Evolutionary conservation across 2,329 filamentous ascomycete genomes (phyloP), one percentile per base, ranked within the genome.

Genomic region (Chrysosporium queenslandicum): DNA sequence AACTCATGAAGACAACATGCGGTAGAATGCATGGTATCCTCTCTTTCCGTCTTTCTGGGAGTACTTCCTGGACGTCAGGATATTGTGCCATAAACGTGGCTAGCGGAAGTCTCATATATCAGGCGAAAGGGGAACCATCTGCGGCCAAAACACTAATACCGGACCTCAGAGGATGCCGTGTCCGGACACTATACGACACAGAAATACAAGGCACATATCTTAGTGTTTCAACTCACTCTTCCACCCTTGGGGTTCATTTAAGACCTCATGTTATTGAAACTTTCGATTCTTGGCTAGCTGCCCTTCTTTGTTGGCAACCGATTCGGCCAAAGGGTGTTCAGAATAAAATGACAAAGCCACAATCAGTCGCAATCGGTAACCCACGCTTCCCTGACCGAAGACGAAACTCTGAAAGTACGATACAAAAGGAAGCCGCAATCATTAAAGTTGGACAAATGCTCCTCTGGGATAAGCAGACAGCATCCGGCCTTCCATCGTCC

Each of bases 361-460:
- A 74, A 56, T 66, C 68, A 4, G 66, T 73, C 32, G 62, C 69
- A 21, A 72, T 73, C 45, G 63, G 64, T 18, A 71, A 73, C 40
- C 68, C 69, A 41, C 70, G 69, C 34, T 58, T 70, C 37, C 62
- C 64, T 2, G 70, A 74, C 25, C 69, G 70, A 30, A 67, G 73
- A 53, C 63, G 72, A 52, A 69, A 72, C 51, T 74, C 73, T 8
- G 71, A 74, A 56, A 70, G 62, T 47, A 75, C 76, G 1, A 62
- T 75, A 25, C 71, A 77, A 25, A 92, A 84, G 63, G 84, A 88
- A 56, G 79, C 81, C 2, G 82, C 85, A 52, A 92, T 97, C 58
- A 97, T 97, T 73, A 98, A 97, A 66, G 87, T 96, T 45, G 92
- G 89, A 52, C 90, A 89, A 64, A 80, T 95, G 64, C 83, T 89